Evolutionary conservation across 2,329 filamentous ascomycete species (phyloP).

Genomic region (Camptophora hylomeconis): DNA sequence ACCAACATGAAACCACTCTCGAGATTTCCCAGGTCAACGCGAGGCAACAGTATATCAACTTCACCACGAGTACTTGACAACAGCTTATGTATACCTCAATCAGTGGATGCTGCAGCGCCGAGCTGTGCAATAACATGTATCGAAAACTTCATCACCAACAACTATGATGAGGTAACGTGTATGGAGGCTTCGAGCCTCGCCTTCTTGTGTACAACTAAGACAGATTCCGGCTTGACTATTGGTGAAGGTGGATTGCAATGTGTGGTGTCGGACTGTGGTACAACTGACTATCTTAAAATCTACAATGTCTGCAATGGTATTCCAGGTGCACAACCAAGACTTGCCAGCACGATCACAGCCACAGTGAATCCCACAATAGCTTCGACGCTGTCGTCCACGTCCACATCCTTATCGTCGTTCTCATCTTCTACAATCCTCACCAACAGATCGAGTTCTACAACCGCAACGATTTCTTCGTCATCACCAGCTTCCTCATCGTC

Average conservation of each 20-base stretch:
- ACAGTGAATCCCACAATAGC: slow-evolving; percentile 36
- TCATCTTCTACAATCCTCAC: slow-evolving; percentile 9
- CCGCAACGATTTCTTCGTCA: slow-evolving; percentile 7
- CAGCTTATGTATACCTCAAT: slow-evolving; percentile 13
- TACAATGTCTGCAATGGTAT: slow-evolving; percentile 45
- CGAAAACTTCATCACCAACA: slow-evolving; percentile 46
- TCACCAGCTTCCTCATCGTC: slow-evolving; percentile 4
- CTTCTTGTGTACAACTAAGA: slow-evolving; percentile 51
- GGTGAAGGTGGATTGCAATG: slow-evolving; percentile 62
- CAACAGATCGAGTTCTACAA: slow-evolving; percentile 12
- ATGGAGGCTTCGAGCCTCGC: slow-evolving; percentile 38
- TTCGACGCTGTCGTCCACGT: slow-evolving; percentile 23
- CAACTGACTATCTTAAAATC: slow-evolving; percentile 26
- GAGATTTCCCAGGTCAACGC: no score
- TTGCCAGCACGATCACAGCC: slow-evolving; percentile 45
- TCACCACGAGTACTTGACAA: no score
- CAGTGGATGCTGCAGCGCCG: slow-evolving; percentile 20
- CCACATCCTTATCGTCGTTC: slow-evolving; percentile 8
- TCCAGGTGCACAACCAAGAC: slow-evolving; percentile 39
- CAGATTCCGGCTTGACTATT: slow-evolving; percentile 50
- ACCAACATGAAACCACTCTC: no score
- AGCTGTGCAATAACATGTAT: slow-evolving; percentile 50
- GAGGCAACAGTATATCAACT: no score
- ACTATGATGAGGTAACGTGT: slow-evolving; percentile 42
- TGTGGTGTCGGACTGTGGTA: slow-evolving; percentile 44